phyloP scores from a whole-genome alignment of 2,329 filamentous ascomycete species.

The Diplodia corticola region DNA sequence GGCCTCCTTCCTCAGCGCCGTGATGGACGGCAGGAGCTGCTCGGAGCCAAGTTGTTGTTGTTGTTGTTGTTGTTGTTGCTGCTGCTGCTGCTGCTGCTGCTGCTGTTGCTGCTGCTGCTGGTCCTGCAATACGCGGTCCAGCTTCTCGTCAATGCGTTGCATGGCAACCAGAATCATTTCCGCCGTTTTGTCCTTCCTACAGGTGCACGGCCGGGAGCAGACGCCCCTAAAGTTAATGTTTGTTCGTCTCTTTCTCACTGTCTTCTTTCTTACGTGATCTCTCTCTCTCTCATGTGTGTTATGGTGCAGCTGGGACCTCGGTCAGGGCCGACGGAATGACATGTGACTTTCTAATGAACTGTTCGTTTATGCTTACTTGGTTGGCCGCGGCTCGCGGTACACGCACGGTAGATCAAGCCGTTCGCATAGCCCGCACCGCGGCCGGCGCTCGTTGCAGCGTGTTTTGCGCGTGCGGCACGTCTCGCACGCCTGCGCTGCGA shows the following conservation, averaged over 20 bases:
- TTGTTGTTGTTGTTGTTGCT: neutral
- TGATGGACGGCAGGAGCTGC: neutral
- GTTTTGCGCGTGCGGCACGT: conserved; percentile 63
- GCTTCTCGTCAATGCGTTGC: neutral
- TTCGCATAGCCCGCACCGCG: conserved; percentile 61
- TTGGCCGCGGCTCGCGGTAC: conserved; percentile 62
- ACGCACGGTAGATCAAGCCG: conserved; percentile 60
- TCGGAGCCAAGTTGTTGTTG: neutral
- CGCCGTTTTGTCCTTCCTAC: neutral
- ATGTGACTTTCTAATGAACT: neutral
- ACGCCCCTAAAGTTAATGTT: neutral
- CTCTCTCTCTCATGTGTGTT: neutral
- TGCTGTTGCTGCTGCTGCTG: neutral
- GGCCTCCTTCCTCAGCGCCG: neutral
- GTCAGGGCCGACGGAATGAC: neutral
- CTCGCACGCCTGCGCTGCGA: conserved; percentile 59
- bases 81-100: too few relatives aligned
- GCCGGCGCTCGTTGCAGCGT: conserved; percentile 63
- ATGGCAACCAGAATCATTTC: neutral
- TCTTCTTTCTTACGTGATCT: neutral
- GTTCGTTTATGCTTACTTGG: conserved; percentile 53
- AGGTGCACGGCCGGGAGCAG: too few relatives aligned
- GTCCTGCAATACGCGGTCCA: neutral
- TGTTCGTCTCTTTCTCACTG: neutral
- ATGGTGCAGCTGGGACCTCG: neutral